Conservation (phyloP, 805 yeast species). For the Saturnispora diversa region DNA sequence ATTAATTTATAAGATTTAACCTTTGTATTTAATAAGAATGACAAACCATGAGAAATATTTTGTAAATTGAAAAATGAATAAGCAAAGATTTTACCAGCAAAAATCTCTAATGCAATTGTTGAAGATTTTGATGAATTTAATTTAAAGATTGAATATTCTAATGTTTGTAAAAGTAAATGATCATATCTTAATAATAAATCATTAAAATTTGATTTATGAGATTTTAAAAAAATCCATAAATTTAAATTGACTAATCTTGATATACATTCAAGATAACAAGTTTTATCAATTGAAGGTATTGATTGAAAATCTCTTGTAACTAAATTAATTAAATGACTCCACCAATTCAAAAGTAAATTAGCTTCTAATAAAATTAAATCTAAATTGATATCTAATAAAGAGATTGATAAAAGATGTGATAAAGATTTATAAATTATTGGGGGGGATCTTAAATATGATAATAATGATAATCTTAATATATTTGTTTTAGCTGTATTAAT, state of each 20-base stretch:
- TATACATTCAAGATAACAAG: conserved; percentile 47
- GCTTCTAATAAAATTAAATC: conserved; percentile 9
- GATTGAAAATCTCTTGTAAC: conserved; percentile 26
- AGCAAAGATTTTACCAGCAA: conserved; percentile 65
- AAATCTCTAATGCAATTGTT: conserved; percentile 52
- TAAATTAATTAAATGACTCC: conserved; percentile 38
- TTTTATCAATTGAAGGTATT: conserved; percentile 39
- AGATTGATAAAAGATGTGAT: conserved; percentile 10
- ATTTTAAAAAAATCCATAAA: conserved; percentile 34
- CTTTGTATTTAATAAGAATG: conserved; percentile 51
- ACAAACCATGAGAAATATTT: conserved; percentile 46
- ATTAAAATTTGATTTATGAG: conserved; percentile 13
- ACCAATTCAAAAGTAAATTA: conserved; percentile 38
- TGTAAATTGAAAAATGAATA: conserved; percentile 50
- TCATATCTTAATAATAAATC: conserved; percentile 27
- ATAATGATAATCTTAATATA: conserved; percentile 38
- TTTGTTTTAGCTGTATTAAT: conserved; percentile 37
- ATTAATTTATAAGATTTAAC: conserved; percentile 34
- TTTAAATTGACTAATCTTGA: conserved; percentile 40
- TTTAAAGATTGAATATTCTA: conserved; percentile 43
- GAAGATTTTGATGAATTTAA: conserved; percentile 39
- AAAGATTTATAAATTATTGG: conserved; percentile 7
- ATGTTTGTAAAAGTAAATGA: conserved; percentile 40
- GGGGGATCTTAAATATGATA: conserved; percentile 35
- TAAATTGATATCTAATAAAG: conserved; percentile 9